Evolutionary conservation across 2,329 filamentous ascomycete species (phyloP).

Genomic region (Microcera coccophila): DNA sequence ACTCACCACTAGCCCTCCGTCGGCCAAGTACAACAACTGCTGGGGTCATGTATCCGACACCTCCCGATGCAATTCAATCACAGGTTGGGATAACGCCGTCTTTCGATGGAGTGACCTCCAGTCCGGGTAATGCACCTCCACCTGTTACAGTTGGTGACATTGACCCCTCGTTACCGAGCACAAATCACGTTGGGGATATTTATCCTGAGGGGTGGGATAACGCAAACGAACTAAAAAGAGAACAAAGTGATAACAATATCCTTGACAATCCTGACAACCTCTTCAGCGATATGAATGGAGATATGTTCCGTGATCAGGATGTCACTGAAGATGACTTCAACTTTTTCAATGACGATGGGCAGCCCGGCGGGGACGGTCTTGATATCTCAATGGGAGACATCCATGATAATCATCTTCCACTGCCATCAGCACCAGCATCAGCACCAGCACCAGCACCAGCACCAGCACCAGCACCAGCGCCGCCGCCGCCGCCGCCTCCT

Average conservation of each 20-base stretch:
- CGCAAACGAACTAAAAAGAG: slow-evolving; percentile 41
- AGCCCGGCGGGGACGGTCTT: slow-evolving; percentile 42
- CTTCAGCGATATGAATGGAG: slow-evolving; percentile 65
- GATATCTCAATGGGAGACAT: slow-evolving; percentile 30
- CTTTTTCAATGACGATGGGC: slow-evolving; percentile 73
- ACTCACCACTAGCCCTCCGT: slow-evolving; percentile 50
- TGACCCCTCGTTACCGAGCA: slow-evolving; percentile 21
- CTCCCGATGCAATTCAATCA: slow-evolving; percentile 61
- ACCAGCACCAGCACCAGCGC: too few relatives aligned
- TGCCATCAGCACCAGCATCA: too few relatives aligned
- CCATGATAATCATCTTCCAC: slow-evolving; percentile 9
- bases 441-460: too few relatives aligned
- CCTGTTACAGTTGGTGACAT: slow-evolving; percentile 29
- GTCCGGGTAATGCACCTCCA: slow-evolving; percentile 47
- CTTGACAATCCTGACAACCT: slow-evolving; percentile 54
- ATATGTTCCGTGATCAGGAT: slow-evolving; percentile 68
- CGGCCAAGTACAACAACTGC: slow-evolving; percentile 45
- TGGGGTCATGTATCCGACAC: slow-evolving; percentile 66
- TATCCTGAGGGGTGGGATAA: slow-evolving; percentile 34
- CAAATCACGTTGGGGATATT: slow-evolving; percentile 17
- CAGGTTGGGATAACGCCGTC: slow-evolving; percentile 51
- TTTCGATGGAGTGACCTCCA: slow-evolving; percentile 53
- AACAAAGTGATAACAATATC: slow-evolving; percentile 40
- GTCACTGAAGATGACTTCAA: slow-evolving; percentile 82
- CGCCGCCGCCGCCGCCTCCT: slow-evolving; percentile 10